These are phyloP conservation scores for Tritrichomonas musculus DNA, from an alignment of 208 protist genomes.

Conservation along the genomic window DNA sequence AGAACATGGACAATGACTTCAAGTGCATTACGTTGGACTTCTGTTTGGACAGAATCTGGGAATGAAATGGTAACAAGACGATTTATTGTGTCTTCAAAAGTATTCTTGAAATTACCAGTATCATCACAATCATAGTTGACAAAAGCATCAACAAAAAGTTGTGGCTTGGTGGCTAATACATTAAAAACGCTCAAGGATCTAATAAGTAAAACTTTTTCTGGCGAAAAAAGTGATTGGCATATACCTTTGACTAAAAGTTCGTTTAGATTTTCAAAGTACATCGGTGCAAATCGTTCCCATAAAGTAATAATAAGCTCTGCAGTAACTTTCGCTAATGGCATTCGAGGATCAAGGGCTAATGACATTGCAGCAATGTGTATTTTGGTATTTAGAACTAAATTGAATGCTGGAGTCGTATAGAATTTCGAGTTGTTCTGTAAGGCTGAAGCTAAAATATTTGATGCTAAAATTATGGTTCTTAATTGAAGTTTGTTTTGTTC, in stretches of 20 bases:
- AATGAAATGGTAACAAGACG: not conserved
- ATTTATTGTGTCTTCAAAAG: not conserved
- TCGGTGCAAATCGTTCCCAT: not conserved
- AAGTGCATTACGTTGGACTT: not conserved
- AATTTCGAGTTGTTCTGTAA: not conserved
- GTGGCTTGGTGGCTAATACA: not conserved
- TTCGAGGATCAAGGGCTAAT: not conserved
- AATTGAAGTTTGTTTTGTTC: not conserved
- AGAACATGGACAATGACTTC: not conserved
- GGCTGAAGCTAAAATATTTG: not conserved
- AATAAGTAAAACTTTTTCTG: not conserved
- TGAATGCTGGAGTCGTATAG: not conserved
- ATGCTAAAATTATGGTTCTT: not conserved
- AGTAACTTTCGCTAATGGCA: not conserved
- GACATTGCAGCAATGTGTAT: not conserved
- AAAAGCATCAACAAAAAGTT: constrained; percentile 27
- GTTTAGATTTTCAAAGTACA: not conserved
- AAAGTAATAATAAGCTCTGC: not conserved
- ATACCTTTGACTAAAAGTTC: not conserved
- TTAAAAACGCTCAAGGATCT: not conserved
- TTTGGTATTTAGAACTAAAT: not conserved
- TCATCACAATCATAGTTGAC: constrained; percentile 17
- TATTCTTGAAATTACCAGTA: not conserved
- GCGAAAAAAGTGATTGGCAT: not conserved
- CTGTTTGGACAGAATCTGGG: not conserved